Evolutionary conservation across 352 stramenopile genomes (phyloP).

Genomic region (Phytophthora syringae): DNA sequence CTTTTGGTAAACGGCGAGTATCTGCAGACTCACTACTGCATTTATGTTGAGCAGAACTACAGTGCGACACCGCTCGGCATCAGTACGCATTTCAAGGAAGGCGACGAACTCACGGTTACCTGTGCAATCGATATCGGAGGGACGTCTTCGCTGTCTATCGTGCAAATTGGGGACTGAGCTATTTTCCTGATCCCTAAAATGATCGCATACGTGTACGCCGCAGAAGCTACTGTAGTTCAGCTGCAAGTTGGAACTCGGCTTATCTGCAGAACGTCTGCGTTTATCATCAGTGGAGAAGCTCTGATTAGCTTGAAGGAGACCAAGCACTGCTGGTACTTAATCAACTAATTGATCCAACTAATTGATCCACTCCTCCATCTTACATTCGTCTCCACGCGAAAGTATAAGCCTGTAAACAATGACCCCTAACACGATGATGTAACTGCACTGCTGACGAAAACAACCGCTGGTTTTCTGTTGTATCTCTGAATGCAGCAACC

Average conservation of each 20-base stretch:
- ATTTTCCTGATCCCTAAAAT: not conserved
- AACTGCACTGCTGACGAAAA: not conserved
- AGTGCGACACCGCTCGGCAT: not conserved
- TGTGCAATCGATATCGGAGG: not conserved
- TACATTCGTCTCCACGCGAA: too few species aligned
- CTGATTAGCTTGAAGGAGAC: too few species aligned
- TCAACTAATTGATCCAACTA: too few species aligned
- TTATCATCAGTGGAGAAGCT: too few species aligned
- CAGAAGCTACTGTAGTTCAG: not conserved
- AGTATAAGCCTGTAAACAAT: too few species aligned
- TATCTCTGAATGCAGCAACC: not conserved
- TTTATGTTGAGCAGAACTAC: not conserved
- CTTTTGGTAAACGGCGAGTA: not conserved
- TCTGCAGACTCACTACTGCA: not conserved
- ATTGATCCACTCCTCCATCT: too few species aligned
- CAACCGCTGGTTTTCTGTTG: not conserved
- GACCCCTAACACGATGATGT: not conserved
- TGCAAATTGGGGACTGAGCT: not conserved
- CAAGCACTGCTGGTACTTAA: too few species aligned
- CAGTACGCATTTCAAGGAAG: not conserved
- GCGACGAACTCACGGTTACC: not conserved
- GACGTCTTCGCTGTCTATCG: constrained; percentile 1
- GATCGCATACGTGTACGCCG: not conserved
- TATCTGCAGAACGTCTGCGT: too few species aligned
- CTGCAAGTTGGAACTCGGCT: too few species aligned